Conservation (phyloP, 2,329 filamentous ascomycete genomes). For the Didymosphaeria variabile region DNA sequence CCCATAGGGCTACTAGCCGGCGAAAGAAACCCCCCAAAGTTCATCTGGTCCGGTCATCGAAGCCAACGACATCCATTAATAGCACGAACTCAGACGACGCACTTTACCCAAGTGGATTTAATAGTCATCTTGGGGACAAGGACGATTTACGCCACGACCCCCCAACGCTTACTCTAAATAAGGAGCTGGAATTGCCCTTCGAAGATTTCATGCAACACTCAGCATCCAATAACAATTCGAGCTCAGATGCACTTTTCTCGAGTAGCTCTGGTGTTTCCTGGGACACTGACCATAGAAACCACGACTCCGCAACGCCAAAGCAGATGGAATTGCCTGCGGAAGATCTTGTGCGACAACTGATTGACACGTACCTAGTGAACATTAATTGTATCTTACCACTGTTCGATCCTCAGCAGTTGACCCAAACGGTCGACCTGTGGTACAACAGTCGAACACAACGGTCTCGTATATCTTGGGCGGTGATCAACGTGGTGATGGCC, state of each 20-base stretch:
- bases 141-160: no score
- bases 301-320: background rate
- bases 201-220: no score
- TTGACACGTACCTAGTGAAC: background rate
- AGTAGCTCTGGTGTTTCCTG: no score
- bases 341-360: background rate
- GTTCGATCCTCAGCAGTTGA: slow-evolving; percentile 1
- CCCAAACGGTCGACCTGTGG: background rate
- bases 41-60: no score
- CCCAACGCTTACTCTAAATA: no score
- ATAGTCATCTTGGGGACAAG: no score
- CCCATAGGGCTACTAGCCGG: background rate
- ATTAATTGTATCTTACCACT: background rate
- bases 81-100: no score
- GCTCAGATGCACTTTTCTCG: no score
- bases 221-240: no score
- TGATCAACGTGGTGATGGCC: background rate
- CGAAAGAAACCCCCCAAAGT: background rate
- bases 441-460: slow-evolving; percentile 1
- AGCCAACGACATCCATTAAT: no score
- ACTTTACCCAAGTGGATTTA: no score
- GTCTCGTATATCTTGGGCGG: slow-evolving; percentile 2
- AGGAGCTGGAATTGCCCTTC: no score
- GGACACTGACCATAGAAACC: background rate
- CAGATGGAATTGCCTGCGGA: slow-evolving; percentile 2